These are phyloP conservation scores for Terana coerulea DNA, from an alignment of 768 basidiomycete species.

Conservation along the genomic window DNA sequence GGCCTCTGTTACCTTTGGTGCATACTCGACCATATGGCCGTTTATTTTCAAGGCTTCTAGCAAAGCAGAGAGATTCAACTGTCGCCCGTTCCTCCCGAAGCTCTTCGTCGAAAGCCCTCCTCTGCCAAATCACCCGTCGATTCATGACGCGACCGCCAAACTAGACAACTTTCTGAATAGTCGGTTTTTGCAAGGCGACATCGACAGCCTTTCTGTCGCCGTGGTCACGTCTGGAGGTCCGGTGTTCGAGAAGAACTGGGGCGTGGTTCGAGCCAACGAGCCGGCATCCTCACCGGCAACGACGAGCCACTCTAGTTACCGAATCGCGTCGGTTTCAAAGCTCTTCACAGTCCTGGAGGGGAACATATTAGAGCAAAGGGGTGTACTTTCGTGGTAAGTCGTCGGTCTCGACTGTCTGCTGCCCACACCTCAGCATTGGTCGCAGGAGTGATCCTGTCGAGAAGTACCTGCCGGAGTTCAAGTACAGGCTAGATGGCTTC, in stretches of 20 bases:
- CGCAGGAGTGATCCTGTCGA: conserved; percentile 48
- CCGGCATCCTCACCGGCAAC: conserved; percentile 16
- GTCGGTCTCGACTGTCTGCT: neutral
- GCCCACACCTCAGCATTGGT: neutral
- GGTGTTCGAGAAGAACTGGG: conserved; percentile 43
- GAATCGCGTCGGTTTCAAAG: conserved; percentile 51
- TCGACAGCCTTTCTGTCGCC: conserved; percentile 49
- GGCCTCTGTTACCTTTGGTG: too few species aligned
- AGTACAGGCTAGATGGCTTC: conserved; percentile 22
- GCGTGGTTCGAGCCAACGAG: conserved; percentile 42
- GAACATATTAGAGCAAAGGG: conserved; percentile 44
- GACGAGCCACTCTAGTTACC: conserved; percentile 43
- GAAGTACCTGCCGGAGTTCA: conserved; percentile 39
- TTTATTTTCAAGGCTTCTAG: too few species aligned
- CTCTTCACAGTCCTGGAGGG: conserved; percentile 47
- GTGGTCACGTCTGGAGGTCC: conserved; percentile 43
- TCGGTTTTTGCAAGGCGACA: conserved; percentile 26
- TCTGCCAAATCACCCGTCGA: conserved; percentile 11
- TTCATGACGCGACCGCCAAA: conserved; percentile 7
- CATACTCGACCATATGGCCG: too few species aligned
- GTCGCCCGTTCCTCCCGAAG: conserved; percentile 25
- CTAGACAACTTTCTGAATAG: conserved; percentile 15
- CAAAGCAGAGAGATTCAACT: conserved; percentile 21
- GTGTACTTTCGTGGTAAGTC: conserved; percentile 29
- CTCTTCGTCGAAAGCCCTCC: conserved; percentile 23